Base-by-base conservation (phyloP, 768 basidiomycete genomes). In the Brasilioporus rufonigricans region DNA sequence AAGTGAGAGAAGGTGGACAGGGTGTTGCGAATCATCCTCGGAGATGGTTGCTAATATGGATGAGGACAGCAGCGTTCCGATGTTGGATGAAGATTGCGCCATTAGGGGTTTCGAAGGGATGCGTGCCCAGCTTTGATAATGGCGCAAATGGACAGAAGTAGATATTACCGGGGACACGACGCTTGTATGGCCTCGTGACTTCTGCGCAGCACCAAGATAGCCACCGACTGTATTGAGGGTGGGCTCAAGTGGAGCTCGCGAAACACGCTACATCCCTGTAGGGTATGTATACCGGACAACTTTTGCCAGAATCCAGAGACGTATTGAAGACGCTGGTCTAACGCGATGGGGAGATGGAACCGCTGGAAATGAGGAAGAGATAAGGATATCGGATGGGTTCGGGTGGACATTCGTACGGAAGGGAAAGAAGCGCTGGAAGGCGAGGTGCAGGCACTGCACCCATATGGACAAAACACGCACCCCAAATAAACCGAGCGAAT, bases 401-500 rank as follows among this genome's bases (percentile, higher is more conserved):
- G 66, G 68, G 60, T 46, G 48, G 50, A 35, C 38, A 23, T 38
- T 12, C 13, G 43, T 21, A 40, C 8, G 36, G 12, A 19, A 56
- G 33, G 44, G 36, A 16, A 35, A 53, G 57, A 61, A 62, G 60
- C 52, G 59, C 50, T 49, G 48, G 44, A 18, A 29, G 12, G 16
- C 14, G 35, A 36, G 32, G 46, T 23, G 41, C 41, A 58, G 50
- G 61, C 58, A 61, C 47, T 41, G 40, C 18, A 18, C 50, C 46
- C 40, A 44, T 49, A 29, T 50, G 47, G 62, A 61, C 44, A 44
- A 31, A 51, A 52, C 54, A 60, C 53, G 57, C 50, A 59, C 57
- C 44, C 40, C 41, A 62, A n/a, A 58, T 48, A 47, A 24, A 62
- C 48, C 49, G 56, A 68, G 61, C 59, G 63, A 67, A 65, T 62